Percentiles rank a stretch among this genome's conserved stretches.
Evolutionary conservation across 2,329 filamentous ascomycete species (phyloP).

Genomic region (Monosporascus sp.): DNA sequence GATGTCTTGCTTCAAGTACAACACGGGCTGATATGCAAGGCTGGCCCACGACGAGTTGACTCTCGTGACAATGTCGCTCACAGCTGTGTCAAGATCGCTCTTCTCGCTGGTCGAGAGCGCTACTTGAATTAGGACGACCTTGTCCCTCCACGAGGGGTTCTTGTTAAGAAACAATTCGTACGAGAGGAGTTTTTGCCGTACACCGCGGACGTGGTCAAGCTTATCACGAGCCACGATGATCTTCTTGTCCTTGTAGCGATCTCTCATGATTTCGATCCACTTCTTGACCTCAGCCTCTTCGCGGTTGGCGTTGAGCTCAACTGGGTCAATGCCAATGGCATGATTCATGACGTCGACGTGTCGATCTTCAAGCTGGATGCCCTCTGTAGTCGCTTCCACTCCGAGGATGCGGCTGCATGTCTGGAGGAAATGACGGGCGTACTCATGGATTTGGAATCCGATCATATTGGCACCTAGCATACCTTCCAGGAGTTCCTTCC

Average conservation of each 20-base stretch:
- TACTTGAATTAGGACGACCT: conserved; percentile 88
- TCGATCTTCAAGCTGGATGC: conserved; percentile 84
- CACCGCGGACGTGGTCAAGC: conserved; percentile 85
- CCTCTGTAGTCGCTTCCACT: conserved; percentile 85
- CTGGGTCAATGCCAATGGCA: conserved; percentile 87
- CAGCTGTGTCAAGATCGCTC: conserved; percentile 76
- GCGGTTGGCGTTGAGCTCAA: conserved; percentile 66
- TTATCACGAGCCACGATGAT: conserved; percentile 93
- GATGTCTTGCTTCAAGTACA: conserved; percentile 93
- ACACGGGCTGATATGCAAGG: conserved; percentile 83
- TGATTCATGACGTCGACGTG: conserved; percentile 84
- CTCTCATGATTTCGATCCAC: conserved; percentile 75
- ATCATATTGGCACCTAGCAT: conserved; percentile 90
- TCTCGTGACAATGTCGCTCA: conserved; percentile 89
- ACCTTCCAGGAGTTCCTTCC: conserved; percentile 81
- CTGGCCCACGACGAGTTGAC: conserved; percentile 92
- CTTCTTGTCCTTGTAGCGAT: conserved; percentile 81
- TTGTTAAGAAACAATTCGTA: conserved; percentile 93
- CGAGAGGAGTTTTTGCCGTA: conserved; percentile 86
- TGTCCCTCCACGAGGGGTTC: conserved; percentile 83
- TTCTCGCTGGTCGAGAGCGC: conserved; percentile 87
- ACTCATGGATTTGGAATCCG: conserved; percentile 91
- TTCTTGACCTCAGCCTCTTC: conserved; percentile 65
- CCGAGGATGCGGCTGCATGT: conserved; percentile 87
- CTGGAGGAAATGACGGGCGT: conserved; percentile 88